Conservation (phyloP, 106 monocot genomes). For the Allium fistulosum region DNA sequence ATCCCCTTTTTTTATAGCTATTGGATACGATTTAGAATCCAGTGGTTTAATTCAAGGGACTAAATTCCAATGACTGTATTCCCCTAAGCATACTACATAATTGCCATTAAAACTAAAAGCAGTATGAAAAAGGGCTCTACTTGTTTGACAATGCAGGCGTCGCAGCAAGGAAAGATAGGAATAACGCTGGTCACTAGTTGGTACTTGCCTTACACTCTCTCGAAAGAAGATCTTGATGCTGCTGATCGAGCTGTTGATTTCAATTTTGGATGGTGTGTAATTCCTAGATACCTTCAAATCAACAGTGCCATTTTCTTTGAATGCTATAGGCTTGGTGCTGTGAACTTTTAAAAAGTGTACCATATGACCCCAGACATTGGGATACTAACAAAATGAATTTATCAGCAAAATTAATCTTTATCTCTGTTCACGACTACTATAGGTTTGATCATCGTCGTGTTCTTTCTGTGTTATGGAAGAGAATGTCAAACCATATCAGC, state of each 20-base stretch:
- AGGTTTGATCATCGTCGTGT: background rate
- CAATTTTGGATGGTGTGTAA: conserved; percentile 18
- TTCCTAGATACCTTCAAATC: background rate
- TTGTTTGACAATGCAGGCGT: conserved; percentile 14
- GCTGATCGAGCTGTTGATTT: conserved; percentile 34
- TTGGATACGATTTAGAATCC: too few relatives aligned
- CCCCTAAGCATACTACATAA: too few relatives aligned
- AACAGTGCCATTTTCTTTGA: too few relatives aligned
- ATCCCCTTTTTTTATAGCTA: too few relatives aligned
- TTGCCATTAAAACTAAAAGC: too few relatives aligned
- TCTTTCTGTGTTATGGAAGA: background rate
- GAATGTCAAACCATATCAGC: background rate
- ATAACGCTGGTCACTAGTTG: conserved; percentile 39
- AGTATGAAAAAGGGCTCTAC: too few relatives aligned
- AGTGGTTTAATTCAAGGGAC: too few relatives aligned
- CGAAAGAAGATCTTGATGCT: conserved; percentile 28
- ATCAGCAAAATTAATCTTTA: background rate
- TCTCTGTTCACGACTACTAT: background rate
- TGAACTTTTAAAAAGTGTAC: too few relatives aligned
- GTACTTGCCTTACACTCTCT: conserved; percentile 26
- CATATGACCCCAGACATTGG: too few relatives aligned
- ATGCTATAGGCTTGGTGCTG: too few relatives aligned
- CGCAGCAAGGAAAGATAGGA: conserved; percentile 49
- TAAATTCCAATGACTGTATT: too few relatives aligned
- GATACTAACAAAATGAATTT: too few relatives aligned